These are phyloP conservation scores for Exophiala oligosperma DNA, from an alignment of 2,329 filamentous ascomycete genomes.

Conservation along the genomic window DNA sequence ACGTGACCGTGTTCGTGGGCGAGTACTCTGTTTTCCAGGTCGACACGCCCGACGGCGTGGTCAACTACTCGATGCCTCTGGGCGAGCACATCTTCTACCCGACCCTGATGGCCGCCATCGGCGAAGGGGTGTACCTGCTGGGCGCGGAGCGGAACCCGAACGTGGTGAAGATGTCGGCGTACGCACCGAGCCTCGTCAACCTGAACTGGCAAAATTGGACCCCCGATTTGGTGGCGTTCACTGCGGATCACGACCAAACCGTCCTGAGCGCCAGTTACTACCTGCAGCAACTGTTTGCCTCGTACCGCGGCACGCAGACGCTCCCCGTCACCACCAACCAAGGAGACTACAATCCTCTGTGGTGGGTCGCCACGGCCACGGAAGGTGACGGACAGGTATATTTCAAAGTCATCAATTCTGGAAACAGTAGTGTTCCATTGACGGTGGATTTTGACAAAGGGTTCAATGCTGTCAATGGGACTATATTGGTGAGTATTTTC, in stretches of 20 bases:
- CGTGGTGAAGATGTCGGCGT: slow-evolving; percentile 13
- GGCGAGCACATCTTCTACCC: slow-evolving; percentile 50
- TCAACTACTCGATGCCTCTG: slow-evolving; percentile 48
- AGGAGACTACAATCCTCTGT: slow-evolving; percentile 23
- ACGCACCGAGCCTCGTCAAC: slow-evolving; percentile 25
- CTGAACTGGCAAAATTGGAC: slow-evolving; percentile 34
- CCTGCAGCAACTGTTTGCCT: slow-evolving; percentile 38
- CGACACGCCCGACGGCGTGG: slow-evolving; percentile 51
- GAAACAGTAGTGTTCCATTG: slow-evolving; percentile 25
- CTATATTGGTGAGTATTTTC: slow-evolving; percentile 23
- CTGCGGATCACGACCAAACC: slow-evolving; percentile 32
- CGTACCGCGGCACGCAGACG: slow-evolving; percentile 34
- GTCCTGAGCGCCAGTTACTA: slow-evolving; percentile 38
- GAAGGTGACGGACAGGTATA: slow-evolving; percentile 12
- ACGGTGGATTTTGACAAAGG: slow-evolving; percentile 25
- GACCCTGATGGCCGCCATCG: slow-evolving; percentile 62
- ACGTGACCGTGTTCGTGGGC: slow-evolving; percentile 35
- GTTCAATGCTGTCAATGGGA: slow-evolving; percentile 31
- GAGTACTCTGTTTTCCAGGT: slow-evolving; percentile 39
- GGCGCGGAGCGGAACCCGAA: slow-evolving; percentile 54
- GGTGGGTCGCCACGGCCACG: slow-evolving; percentile 20
- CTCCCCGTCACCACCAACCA: slow-evolving; percentile 32
- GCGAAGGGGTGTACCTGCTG: slow-evolving; percentile 65
- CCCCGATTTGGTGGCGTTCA: slow-evolving; percentile 38
- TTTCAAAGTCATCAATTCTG: slow-evolving; percentile 24